Evolutionary conservation across 1,139 yeast species (phyloP).

Genomic region (Protomyces macrosporus): DNA sequence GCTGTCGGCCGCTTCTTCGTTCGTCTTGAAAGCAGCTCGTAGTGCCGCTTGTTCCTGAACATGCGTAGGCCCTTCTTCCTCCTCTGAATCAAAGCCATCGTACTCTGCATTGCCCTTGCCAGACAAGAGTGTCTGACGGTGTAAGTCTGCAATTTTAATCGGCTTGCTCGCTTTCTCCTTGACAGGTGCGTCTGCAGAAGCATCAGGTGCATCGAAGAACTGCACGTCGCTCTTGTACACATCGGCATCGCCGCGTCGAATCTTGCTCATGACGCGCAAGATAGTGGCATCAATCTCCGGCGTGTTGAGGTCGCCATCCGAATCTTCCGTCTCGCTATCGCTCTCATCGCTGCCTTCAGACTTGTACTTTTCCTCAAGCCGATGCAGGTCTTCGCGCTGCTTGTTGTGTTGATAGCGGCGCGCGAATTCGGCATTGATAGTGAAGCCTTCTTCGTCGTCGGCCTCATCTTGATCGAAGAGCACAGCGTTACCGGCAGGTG

Average conservation of each 20-base stretch:
- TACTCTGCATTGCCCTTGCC: constrained; percentile 50
- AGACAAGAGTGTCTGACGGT: constrained; percentile 72
- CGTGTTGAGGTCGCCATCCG: constrained; percentile 79
- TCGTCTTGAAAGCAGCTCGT: constrained; percentile 56
- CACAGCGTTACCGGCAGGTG: constrained; percentile 25
- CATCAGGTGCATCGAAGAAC: constrained; percentile 30
- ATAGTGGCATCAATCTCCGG: constrained; percentile 81
- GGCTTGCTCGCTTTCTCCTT: constrained; percentile 57
- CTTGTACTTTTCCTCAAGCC: constrained; percentile 33
- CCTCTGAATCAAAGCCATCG: constrained; percentile 37
- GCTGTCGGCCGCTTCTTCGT: constrained; percentile 44
- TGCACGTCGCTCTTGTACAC: constrained; percentile 54
- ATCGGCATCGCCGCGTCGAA: constrained; percentile 57
- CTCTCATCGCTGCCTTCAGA: constrained; percentile 40
- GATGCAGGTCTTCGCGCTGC: constrained; percentile 38
- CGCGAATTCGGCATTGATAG: constrained; percentile 38
- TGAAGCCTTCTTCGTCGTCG: constrained; percentile 35
- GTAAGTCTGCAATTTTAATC: constrained; percentile 84
- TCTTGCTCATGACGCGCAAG: constrained; percentile 61
- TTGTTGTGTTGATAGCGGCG: constrained; percentile 39
- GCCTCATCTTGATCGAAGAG: constrained; percentile 31
- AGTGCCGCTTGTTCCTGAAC: constrained; percentile 28
- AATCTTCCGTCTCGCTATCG: constrained; percentile 79
- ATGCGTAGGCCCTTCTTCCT: constrained; percentile 26
- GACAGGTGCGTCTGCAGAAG: constrained; percentile 17